Conservation (phyloP, 2,329 filamentous ascomycete genomes). For the Kalaharituber pfeilii region DNA sequence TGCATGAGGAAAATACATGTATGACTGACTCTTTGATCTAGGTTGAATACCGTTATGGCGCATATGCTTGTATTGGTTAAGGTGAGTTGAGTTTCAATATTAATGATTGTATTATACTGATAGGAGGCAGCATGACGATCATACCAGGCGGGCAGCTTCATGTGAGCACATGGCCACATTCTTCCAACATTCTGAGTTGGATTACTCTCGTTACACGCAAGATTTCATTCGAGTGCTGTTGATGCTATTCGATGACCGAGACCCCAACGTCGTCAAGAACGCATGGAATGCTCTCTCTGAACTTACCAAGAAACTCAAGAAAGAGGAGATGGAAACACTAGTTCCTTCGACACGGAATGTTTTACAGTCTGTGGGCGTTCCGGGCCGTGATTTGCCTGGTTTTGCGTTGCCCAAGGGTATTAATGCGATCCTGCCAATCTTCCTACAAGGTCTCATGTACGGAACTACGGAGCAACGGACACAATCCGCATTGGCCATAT, state of each 20-base stretch:
- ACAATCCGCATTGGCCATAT: conserved; percentile 80
- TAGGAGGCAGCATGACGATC: conserved; percentile 53
- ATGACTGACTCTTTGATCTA: neutral
- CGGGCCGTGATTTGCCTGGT: conserved; percentile 67
- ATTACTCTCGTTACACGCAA: conserved; percentile 91
- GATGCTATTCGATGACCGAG: conserved; percentile 78
- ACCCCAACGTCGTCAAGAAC: conserved; percentile 68
- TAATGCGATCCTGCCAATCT: conserved; percentile 87
- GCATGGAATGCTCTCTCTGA: conserved; percentile 75
- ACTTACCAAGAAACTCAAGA: conserved; percentile 75
- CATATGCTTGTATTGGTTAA: conserved; percentile 76
- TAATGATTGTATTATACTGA: neutral
- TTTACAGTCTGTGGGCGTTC: conserved; percentile 71
- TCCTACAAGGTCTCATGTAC: conserved; percentile 95
- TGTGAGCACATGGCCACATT: conserved; percentile 70
- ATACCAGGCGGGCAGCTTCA: conserved; percentile 61
- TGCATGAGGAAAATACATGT: no score
- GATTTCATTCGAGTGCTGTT: conserved; percentile 83
- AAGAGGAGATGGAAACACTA: conserved; percentile 95
- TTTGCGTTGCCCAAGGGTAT: conserved; percentile 91
- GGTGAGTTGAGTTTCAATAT: neutral
- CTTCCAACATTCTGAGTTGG: conserved; percentile 61
- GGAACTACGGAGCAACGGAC: conserved; percentile 82
- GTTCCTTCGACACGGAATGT: conserved; percentile 73
- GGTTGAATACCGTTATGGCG: conserved; percentile 82